phyloP scores from a whole-genome alignment of 2,329 filamentous ascomycete species.

The Sporothrix brunneoviolacea region DNA sequence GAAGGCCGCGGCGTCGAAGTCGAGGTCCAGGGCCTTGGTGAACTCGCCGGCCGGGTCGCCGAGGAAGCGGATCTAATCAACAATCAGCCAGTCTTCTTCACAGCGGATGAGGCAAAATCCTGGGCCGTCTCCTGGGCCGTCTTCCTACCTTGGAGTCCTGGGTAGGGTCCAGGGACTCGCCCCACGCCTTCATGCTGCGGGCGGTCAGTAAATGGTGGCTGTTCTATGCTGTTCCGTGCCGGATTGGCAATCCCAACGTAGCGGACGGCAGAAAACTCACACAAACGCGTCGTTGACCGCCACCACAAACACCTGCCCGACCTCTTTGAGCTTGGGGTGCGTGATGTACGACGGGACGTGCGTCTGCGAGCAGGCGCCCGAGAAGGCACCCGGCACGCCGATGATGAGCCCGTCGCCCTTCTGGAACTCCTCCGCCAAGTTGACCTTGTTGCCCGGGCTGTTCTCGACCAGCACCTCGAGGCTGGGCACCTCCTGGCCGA shows the following conservation, averaged over 20 bases:
- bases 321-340: constrained; percentile 68
- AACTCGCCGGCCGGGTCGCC: constrained; percentile 75
- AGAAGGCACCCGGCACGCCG: constrained; percentile 76
- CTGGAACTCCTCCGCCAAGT: constrained; percentile 68
- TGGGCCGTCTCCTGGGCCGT: neutral
- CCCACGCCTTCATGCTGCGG: constrained; percentile 83
- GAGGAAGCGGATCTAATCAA: constrained; percentile 71
- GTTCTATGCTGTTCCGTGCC: neutral
- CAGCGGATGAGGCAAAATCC: neutral
- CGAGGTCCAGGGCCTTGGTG: constrained; percentile 74
- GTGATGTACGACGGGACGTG: constrained; percentile 86
- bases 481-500: constrained; percentile 72
- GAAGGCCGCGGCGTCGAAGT: constrained; percentile 70
- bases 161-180: constrained; percentile 65
- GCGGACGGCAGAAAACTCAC: constrained; percentile 44
- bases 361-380: constrained; percentile 47
- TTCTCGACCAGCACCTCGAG: constrained; percentile 72
- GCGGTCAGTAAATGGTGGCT: neutral
- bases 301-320: constrained; percentile 81
- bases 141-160: constrained; percentile 64
- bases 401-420: constrained; percentile 73
- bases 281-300: constrained; percentile 94
- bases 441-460: constrained; percentile 89
- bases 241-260: neutral
- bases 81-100: neutral